phyloP scores from a whole-genome alignment of 768 basidiomycete species.

The Guyanaporus albipodus region DNA sequence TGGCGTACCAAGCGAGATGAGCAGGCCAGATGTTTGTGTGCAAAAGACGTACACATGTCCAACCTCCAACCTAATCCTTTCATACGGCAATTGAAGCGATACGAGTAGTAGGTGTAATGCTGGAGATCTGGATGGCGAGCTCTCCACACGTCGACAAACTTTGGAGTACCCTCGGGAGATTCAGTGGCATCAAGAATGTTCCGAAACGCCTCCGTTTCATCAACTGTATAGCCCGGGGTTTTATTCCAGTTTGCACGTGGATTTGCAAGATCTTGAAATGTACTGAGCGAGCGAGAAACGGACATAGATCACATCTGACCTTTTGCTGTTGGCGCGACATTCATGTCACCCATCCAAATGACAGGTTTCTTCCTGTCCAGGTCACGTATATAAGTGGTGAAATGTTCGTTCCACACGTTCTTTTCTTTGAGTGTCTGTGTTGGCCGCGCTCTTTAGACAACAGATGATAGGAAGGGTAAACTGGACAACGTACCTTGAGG shows the following conservation, averaged over 20 bases:
- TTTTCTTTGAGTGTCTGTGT: slow-evolving; percentile 69
- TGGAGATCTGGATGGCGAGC: slow-evolving; percentile 57
- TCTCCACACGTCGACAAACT: slow-evolving; percentile 82
- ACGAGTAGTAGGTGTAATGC: slow-evolving; percentile 86
- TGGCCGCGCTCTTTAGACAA: not conserved
- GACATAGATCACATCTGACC: slow-evolving; percentile 38
- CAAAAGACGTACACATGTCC: slow-evolving; percentile 62
- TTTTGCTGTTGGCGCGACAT: slow-evolving; percentile 75
- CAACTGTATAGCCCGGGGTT: slow-evolving; percentile 78
- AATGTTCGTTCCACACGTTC: slow-evolving; percentile 75
- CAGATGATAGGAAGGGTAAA: not conserved
- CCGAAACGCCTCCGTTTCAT: slow-evolving; percentile 72
- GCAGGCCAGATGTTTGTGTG: not conserved
- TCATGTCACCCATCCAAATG: slow-evolving; percentile 86
- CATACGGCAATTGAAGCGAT: slow-evolving; percentile 71
- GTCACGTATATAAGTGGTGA: slow-evolving; percentile 65
- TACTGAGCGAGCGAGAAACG: not conserved
- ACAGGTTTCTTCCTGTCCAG: slow-evolving; percentile 79
- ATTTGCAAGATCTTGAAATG: slow-evolving; percentile 57
- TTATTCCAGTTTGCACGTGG: slow-evolving; percentile 83
- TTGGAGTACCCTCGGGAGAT: slow-evolving; percentile 32
- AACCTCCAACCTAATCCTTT: slow-evolving; percentile 88
- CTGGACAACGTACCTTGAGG: slow-evolving; percentile 52
- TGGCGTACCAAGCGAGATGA: slow-evolving; percentile 27
- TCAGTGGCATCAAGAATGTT: slow-evolving; percentile 57